Conservation (phyloP, 192 early-diverging fungal species). For the Chytriomyces hyalinus region DNA sequence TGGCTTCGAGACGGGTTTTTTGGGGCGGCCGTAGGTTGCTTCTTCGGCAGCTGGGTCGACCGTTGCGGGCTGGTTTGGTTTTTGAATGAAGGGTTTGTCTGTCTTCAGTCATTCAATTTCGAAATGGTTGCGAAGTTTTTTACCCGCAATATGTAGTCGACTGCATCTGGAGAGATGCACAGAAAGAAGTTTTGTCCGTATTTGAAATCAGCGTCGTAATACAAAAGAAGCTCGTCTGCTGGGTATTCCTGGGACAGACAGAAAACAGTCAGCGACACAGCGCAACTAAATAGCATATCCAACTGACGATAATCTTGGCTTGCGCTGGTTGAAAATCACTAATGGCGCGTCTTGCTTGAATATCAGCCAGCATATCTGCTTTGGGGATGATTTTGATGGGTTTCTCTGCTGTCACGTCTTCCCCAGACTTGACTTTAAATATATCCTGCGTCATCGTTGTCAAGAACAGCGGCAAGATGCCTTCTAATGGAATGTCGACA, state of each 20-base stretch:
- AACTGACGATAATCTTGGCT: slow-evolving; percentile 49
- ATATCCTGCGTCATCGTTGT: slow-evolving; percentile 59
- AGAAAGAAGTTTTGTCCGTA: slow-evolving; percentile 69
- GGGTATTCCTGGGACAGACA: slow-evolving; percentile 53
- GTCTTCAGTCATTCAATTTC: not conserved
- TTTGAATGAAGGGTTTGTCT: not conserved
- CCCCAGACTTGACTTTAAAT: slow-evolving; percentile 58
- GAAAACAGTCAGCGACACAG: not conserved
- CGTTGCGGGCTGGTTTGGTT: not conserved
- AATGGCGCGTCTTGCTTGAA: slow-evolving; percentile 56
- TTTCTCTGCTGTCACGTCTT: slow-evolving; percentile 55
- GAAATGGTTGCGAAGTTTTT: not conserved
- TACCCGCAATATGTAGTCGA: slow-evolving; percentile 53
- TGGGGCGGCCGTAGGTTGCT: slow-evolving; percentile 32
- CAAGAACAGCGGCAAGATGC: slow-evolving; percentile 61
- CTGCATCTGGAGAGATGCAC: slow-evolving; percentile 46
- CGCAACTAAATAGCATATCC: not conserved
- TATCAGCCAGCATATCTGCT: slow-evolving; percentile 60
- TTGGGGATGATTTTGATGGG: slow-evolving; percentile 63
- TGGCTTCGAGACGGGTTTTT: slow-evolving; percentile 41
- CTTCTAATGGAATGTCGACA: slow-evolving; percentile 26
- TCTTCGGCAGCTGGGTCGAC: slow-evolving; percentile 22
- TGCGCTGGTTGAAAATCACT: slow-evolving; percentile 65
- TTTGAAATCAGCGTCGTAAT: slow-evolving; percentile 57
- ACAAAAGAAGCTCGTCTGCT: slow-evolving; percentile 61